Evolutionary conservation across 768 basidiomycete genomes (phyloP).

Genomic region (Russula abietina): DNA sequence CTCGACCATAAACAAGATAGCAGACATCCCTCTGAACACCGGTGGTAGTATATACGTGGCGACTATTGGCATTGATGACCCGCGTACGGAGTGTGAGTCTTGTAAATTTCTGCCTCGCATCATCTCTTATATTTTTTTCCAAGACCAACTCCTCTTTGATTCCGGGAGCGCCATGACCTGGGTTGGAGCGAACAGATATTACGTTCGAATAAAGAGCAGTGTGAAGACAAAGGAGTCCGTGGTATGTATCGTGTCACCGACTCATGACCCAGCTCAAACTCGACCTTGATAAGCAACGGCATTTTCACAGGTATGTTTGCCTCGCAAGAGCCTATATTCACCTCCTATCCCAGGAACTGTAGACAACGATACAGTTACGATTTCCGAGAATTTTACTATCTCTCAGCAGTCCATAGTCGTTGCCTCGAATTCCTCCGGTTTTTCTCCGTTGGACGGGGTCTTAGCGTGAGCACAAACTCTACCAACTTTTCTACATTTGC

Average conservation of each 20-base stretch:
- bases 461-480: conserved; percentile 44
- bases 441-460: conserved; percentile 49
- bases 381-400: conserved; percentile 47
- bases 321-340: not conserved
- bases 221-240: conserved; percentile 41
- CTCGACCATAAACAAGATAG: conserved; percentile 13
- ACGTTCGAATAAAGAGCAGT: conserved; percentile 46
- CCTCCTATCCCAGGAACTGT: conserved; percentile 23
- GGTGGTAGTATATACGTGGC: conserved; percentile 38
- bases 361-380: conserved; percentile 47
- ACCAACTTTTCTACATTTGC: not conserved
- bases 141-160: conserved; percentile 53
- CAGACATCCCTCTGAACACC: conserved; percentile 39
- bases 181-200: conserved; percentile 49
- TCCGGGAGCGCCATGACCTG: conserved; percentile 73
- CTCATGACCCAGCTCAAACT: not conserved
- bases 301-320: conserved; percentile 44
- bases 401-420: conserved; percentile 58
- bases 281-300: conserved; percentile 49
- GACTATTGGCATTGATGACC: conserved; percentile 46
- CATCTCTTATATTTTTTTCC: not conserved
- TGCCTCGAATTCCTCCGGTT: conserved; percentile 40
- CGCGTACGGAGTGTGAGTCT: conserved; percentile 46
- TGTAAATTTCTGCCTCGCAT: not conserved
- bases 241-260: conserved; percentile 32